These are phyloP conservation scores for Pseudogymnoascus sp. DNA, from an alignment of 2,329 filamentous ascomycete genomes.

Conservation along the genomic window DNA sequence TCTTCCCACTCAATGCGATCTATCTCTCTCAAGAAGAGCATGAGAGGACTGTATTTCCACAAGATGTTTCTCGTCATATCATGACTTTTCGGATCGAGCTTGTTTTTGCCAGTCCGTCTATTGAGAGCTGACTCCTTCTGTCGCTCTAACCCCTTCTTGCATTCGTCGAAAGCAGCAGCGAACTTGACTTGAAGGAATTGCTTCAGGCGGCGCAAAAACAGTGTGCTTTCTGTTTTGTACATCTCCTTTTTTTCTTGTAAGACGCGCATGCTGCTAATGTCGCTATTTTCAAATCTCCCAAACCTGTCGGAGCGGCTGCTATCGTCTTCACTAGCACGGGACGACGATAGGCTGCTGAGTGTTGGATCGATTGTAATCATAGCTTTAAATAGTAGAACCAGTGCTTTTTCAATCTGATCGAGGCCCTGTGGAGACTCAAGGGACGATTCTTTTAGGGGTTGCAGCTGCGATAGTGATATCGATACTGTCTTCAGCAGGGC, in stretches of 20 bases:
- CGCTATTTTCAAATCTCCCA: conserved; percentile 39
- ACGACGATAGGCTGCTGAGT: conserved; percentile 40
- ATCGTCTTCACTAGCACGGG: conserved; percentile 34
- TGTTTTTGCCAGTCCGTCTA: conserved; percentile 40
- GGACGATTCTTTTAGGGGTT: conserved; percentile 62
- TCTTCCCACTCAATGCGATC: conserved; percentile 74
- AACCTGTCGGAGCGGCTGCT: conserved; percentile 27
- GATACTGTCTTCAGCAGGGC: conserved; percentile 85
- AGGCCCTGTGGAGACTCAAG: conserved; percentile 63
- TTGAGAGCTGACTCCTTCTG: conserved; percentile 44
- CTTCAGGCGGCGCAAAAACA: conserved; percentile 70
- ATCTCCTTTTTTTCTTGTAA: conserved; percentile 90
- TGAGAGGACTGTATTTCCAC: conserved; percentile 80
- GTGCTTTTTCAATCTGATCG: conserved; percentile 65
- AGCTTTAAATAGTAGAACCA: conserved; percentile 80
- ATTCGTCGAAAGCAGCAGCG: conserved; percentile 62
- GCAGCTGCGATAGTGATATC: conserved; percentile 68
- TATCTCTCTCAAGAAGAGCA: conserved; percentile 81
- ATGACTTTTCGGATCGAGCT: conserved; percentile 63
- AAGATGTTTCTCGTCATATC: conserved; percentile 62
- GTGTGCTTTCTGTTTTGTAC: conserved; percentile 65
- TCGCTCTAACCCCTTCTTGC: conserved; percentile 48
- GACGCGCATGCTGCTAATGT: conserved; percentile 75
- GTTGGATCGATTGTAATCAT: conserved; percentile 89
- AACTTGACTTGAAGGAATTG: conserved; percentile 79